Evolutionary conservation across 139 green algal genomes (phyloP).

Genomic region (Zygnema cylindricum): DNA sequence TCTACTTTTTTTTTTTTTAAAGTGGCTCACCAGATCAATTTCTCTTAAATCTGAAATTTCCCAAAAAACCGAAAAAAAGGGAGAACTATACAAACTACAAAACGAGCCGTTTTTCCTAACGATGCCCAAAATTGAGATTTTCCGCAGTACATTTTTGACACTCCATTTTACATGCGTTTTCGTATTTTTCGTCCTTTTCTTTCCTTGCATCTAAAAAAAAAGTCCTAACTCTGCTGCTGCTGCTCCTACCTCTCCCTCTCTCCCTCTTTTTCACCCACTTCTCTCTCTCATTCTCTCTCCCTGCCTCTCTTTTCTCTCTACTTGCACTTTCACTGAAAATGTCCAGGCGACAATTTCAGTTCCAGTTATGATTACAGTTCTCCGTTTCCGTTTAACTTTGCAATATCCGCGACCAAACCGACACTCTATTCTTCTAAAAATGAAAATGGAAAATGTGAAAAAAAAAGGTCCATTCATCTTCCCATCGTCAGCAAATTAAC

Average conservation of each 20-base stretch:
- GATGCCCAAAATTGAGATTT: no score
- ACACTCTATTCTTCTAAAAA: not conserved
- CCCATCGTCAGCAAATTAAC: not conserved
- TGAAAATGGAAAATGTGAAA: no score
- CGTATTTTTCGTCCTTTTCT: no score
- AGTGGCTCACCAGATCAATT: no score
- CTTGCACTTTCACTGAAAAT: not conserved
- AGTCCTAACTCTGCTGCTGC: not conserved
- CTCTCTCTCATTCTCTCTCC: not conserved
- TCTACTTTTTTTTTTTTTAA: no score
- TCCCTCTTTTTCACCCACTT: not conserved
- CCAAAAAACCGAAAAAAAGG: no score
- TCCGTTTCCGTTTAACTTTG: not conserved
- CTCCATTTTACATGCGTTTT: no score
- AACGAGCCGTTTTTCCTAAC: no score
- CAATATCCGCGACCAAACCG: not conserved
- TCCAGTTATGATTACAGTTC: not conserved
- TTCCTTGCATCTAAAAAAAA: not conserved
- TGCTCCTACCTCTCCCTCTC: not conserved
- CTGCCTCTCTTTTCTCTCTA: no score
- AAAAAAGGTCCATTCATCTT: constrained; percentile 4
- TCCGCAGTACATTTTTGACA: no score
- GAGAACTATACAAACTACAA: no score
- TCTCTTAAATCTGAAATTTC: no score
- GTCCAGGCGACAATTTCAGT: not conserved